Base-by-base conservation (phyloP, 768 basidiomycete species). In the Auriscalpium microsporum region DNA sequence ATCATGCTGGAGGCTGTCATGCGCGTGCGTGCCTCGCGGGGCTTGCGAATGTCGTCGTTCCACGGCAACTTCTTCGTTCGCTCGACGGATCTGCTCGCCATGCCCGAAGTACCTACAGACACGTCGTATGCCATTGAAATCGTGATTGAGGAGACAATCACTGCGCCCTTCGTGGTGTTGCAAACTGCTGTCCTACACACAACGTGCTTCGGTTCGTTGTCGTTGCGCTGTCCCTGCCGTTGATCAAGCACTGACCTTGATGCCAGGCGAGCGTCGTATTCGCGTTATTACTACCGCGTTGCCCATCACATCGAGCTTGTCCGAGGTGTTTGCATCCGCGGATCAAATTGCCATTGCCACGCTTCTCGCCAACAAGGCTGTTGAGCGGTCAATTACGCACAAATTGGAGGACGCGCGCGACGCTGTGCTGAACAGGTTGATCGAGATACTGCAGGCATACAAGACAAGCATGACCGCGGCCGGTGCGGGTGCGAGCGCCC, bases 1-100 rank as follows among this genome's bases (percentile, higher is more conserved):
- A 90, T 98, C 64, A 94, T 93, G 79, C 74, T 98, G 60, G 96
- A 99, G 70, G 94, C 92, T 19, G 91, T 99, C 53, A 97, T 96
- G 78, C 90, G 96, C 68, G 92, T 98, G 28, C 92, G 96, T 63
- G 94, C 94, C n/a, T 93, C 96, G 10, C 61, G 61, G 17, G 71
- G 79, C 38, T 64, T 81, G 35, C 70, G 78, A 34, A 77, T 81
- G 75, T 74, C 79, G n/a, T 73, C 77, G 14, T 82, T 80, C 73
- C 74, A 80, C 62, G 81, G 81, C 51, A 81, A 82, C 68, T 81
- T 81, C 69, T 82, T 82, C 66, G 75, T 80, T 36, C 76, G 78
- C 45, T 80, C 77, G 11, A 78, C 77, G 48, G 79, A 80, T 64
- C 69, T 81, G 11, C 71, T 81, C n/a, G 77, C 79, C 2, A 70